Evolutionary conservation across 805 yeast genomes (phyloP).

Genomic region (Myxozyma melibiosi): DNA sequence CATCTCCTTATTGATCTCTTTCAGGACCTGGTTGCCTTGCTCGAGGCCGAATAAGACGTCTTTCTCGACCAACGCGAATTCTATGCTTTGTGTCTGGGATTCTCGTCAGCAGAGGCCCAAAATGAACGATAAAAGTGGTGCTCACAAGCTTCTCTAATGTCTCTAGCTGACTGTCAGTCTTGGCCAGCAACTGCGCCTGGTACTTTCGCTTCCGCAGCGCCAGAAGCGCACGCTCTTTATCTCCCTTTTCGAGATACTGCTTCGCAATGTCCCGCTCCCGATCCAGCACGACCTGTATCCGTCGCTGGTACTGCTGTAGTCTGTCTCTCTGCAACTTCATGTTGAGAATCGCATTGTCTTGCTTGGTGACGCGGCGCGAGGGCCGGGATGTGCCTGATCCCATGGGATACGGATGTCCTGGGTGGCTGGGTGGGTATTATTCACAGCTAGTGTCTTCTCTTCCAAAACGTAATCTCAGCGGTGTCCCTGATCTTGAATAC

Average conservation of each 20-base stretch:
- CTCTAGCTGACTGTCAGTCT: conserved; percentile 75
- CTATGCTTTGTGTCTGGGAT: conserved; percentile 51
- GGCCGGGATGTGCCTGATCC: conserved; percentile 38
- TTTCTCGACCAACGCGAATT: conserved; percentile 84
- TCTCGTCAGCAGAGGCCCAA: not conserved
- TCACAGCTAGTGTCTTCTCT: no score
- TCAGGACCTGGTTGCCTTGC: conserved; percentile 78
- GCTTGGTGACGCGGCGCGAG: conserved; percentile 63
- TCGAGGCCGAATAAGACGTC: conserved; percentile 79
- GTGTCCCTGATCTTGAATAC: no score
- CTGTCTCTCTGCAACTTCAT: conserved; percentile 87
- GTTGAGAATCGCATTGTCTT: conserved; percentile 84
- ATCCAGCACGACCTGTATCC: conserved; percentile 58
- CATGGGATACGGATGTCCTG: no score
- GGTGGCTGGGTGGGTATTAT: no score
- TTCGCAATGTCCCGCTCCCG: conserved; percentile 66
- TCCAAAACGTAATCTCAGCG: no score
- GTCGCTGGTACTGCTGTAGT: conserved; percentile 68
- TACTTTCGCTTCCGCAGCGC: conserved; percentile 77
- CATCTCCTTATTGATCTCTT: conserved; percentile 76
- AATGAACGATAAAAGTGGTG: conserved; percentile 39
- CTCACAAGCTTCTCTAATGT: conserved; percentile 77
- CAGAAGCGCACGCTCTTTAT: conserved; percentile 63
- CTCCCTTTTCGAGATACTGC: conserved; percentile 54
- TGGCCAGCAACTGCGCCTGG: conserved; percentile 70